These are phyloP conservation scores for Ceratocystis variospora DNA, from an alignment of 2,329 filamentous ascomycete species.

Conservation along the genomic window DNA sequence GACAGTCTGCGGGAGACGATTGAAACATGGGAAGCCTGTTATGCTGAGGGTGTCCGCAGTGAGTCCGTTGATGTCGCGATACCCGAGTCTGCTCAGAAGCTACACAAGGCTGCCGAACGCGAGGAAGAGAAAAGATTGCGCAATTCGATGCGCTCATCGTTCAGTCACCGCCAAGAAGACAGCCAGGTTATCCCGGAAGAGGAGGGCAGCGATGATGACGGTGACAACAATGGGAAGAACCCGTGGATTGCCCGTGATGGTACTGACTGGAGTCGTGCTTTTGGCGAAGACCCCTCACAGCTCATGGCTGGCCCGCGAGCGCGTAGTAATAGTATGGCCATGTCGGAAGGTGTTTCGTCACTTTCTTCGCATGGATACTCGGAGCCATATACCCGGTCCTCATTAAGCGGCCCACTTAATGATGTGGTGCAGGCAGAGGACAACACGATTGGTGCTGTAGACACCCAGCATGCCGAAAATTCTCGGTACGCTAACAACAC, in stretches of 20 bases:
- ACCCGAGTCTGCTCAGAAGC: conserved; percentile 53
- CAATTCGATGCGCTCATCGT: conserved; percentile 12
- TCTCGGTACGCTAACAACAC: background rate
- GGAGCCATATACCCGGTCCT: conserved; percentile 9
- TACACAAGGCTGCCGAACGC: conserved; percentile 58
- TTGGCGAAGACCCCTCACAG: conserved; percentile 58
- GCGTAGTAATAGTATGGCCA: background rate
- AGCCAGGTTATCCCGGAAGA: conserved; percentile 12
- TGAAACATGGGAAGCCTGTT: conserved; percentile 87
- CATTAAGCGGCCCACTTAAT: background rate
- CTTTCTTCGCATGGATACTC: conserved; percentile 16
- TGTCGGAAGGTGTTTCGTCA: conserved; percentile 6
- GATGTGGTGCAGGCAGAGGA: background rate
- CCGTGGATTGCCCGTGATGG: conserved; percentile 70
- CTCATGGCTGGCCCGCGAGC: conserved; percentile 27
- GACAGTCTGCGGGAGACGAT: conserved; percentile 87
- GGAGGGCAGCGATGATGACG: conserved; percentile 33
- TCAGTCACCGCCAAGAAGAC: background rate
- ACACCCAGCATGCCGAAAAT: background rate
- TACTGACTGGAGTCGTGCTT: conserved; percentile 75
- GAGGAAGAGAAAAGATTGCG: conserved; percentile 10
- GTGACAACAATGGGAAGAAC: conserved; percentile 25
- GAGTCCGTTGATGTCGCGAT: conserved; percentile 59
- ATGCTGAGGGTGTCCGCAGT: conserved; percentile 68
- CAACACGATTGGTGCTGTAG: background rate